Percentiles rank a stretch among this genome's conserved stretches.
Evolutionary conservation across 148 eudicot species (phyloP).

Genomic region (Nepenthes mirabilis): DNA sequence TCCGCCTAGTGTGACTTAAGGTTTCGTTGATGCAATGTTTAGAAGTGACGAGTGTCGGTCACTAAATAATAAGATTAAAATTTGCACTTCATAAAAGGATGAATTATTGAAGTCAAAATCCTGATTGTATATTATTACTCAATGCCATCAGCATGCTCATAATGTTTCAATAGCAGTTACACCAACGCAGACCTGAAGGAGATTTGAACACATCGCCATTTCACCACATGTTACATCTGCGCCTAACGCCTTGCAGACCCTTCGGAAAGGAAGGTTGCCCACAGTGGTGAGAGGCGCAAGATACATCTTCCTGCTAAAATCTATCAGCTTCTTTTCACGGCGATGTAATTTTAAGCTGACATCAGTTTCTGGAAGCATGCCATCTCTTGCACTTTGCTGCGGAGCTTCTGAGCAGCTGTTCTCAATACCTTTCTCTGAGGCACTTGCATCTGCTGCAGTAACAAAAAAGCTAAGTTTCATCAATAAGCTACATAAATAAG

Average conservation of each 20-base stretch:
- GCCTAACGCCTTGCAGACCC: constrained; percentile 88
- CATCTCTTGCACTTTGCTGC: not conserved
- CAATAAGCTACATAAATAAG: not conserved
- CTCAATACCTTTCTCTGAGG: constrained; percentile 20
- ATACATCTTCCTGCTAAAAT: constrained; percentile 77
- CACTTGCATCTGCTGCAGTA: constrained; percentile 19
- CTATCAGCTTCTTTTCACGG: constrained; percentile 87
- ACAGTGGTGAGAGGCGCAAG: constrained; percentile 98
- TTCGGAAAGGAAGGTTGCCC: constrained; percentile 91
- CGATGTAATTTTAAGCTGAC: constrained; percentile 52
- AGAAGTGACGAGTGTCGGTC: too few relatives aligned
- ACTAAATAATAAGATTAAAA: too few relatives aligned
- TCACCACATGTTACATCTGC: constrained; percentile 99
- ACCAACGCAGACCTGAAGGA: constrained; percentile 60
- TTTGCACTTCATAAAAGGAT: too few relatives aligned
- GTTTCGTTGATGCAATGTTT: too few relatives aligned
- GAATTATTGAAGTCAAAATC: too few relatives aligned
- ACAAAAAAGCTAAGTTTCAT: not conserved
- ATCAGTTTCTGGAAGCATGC: constrained; percentile 43
- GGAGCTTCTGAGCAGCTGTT: not conserved
- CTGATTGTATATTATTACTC: too few relatives aligned
- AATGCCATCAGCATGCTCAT: too few relatives aligned
- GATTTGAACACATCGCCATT: constrained; percentile 99
- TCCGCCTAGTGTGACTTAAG: too few relatives aligned
- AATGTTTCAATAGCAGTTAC: not conserved